A percentile compares a stretch with the other conserved stretches of the same genome.
These are phyloP conservation scores for Leishmania major DNA, from an alignment of 208 protist genomes.

Conservation along the genomic window DNA sequence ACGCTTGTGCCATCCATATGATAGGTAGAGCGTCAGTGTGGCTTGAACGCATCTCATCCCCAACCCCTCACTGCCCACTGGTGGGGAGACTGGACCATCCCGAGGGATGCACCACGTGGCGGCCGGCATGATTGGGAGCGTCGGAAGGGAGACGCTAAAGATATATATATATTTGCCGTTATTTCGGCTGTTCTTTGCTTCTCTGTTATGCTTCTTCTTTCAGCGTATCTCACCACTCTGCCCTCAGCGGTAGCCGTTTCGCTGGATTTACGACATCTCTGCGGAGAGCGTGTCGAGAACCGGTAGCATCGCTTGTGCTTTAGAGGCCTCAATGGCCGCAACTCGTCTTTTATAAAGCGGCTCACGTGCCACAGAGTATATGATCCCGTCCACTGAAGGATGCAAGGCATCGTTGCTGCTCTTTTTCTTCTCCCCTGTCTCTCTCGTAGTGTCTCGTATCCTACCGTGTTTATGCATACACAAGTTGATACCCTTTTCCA, in stretches of 20 bases:
- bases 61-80: background rate
- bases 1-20: background rate
- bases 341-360: background rate
- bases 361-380: background rate
- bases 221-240: background rate
- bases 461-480: too few relatives aligned
- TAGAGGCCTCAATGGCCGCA: background rate
- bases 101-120: background rate
- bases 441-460: background rate
- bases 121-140: background rate
- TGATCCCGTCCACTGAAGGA: background rate
- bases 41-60: background rate
- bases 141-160: background rate
- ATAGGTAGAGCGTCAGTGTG: background rate
- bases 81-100: background rate
- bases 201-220: background rate
- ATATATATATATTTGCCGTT: background rate
- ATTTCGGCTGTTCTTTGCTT: background rate
- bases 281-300: background rate
- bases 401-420: background rate
- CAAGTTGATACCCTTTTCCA: background rate
- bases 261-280: background rate
- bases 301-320: background rate
- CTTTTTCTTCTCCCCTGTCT: background rate
- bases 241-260: background rate